These are phyloP conservation scores for Bipolaris bicolor DNA, from an alignment of 2,329 filamentous ascomycete genomes.

Conservation along the genomic window DNA sequence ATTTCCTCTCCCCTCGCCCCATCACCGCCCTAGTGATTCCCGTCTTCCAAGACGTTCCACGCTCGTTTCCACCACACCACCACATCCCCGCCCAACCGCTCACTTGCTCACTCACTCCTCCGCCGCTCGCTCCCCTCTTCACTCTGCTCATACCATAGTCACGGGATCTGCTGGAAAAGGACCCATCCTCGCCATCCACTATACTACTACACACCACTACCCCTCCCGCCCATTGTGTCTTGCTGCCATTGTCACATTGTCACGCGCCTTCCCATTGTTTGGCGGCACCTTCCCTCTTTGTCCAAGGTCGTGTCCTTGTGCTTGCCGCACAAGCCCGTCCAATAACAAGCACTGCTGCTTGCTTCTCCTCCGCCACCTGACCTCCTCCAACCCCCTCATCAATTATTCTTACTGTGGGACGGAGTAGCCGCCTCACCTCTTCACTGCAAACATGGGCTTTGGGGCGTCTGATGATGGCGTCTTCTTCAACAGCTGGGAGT, in stretches of 20 bases:
- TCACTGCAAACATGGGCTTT: conserved; percentile 28
- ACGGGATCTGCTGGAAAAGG: conserved; percentile 21
- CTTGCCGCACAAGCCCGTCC: conserved; percentile 18
- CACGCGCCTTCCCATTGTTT: conserved; percentile 4
- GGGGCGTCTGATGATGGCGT: conserved; percentile 36
- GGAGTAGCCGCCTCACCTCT: conserved; percentile 18
- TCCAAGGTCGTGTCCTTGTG: conserved; percentile 22
- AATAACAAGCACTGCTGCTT: conserved; percentile 24
- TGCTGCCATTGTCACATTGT: conserved; percentile 7
- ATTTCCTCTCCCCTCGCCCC: conserved; percentile 30
- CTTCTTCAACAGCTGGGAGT: conserved; percentile 66
- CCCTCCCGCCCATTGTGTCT: neutral
- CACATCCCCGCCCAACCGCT: conserved; percentile 21
- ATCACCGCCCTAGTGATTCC: conserved; percentile 30
- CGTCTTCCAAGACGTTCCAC: conserved; percentile 36
- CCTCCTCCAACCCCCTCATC: conserved; percentile 16
- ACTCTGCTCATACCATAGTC: conserved; percentile 9
- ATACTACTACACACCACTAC: neutral
- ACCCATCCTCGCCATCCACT: conserved; percentile 5
- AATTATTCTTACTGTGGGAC: conserved; percentile 30
- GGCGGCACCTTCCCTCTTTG: conserved; percentile 20
- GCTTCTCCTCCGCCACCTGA: neutral
- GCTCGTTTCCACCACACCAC: conserved; percentile 39
- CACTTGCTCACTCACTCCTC: conserved; percentile 33
- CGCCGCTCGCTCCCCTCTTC: conserved; percentile 23